Evolutionary conservation across 345 rosid genomes (phyloP), one percentile per base, ranked within the genome.

Genomic region (Lumnitzera racemosa): DNA sequence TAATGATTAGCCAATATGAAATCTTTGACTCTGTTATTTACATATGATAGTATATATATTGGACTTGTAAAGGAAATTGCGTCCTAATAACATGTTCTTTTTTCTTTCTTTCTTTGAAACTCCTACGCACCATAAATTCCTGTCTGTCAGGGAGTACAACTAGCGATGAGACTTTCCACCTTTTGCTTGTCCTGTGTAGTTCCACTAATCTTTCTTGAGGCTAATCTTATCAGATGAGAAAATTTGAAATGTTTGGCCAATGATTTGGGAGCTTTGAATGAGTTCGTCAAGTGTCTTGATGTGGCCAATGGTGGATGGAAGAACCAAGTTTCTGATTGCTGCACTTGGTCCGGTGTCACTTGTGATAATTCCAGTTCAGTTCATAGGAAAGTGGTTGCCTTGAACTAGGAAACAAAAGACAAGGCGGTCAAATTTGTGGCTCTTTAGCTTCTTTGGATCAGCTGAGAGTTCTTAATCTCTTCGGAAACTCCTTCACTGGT

Each of bases 381-480:
- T 6, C 25, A 56, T n/a, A 43, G 6, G 63, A 72, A 76, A 51
- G 80, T 72, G 11, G 65, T 61, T 46, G 55, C 58, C 27, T 46
- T 68, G 69, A 76, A 4, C 72, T 75, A 25, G 59, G 55, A 14
- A 51, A 47, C 20, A 68, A 52, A 47, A 68, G 53, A 55, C 73
- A 72, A 16, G 0, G 53, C 10, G 64, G 74, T 59, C 52, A 6
- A 6, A 24, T 65, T 11, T 72, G 64, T 48, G 71, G 65, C 46
- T 52, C 67, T 27, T 12, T 65, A 68, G 68, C 66, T 0, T 63
- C 59, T 24, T 58, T 72, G 58, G 62, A 69, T 31, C 67, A 69
- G 64, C 48, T 76, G 36, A 67, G 46, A 60, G 56, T 63, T 24
- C 56, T 76, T 47, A 76, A 76, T 62, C 65, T 72, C 13, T 76